phyloP scores from a whole-genome alignment of 495 filamentous ascomycete genomes.

The Bryoglossum gracile region DNA sequence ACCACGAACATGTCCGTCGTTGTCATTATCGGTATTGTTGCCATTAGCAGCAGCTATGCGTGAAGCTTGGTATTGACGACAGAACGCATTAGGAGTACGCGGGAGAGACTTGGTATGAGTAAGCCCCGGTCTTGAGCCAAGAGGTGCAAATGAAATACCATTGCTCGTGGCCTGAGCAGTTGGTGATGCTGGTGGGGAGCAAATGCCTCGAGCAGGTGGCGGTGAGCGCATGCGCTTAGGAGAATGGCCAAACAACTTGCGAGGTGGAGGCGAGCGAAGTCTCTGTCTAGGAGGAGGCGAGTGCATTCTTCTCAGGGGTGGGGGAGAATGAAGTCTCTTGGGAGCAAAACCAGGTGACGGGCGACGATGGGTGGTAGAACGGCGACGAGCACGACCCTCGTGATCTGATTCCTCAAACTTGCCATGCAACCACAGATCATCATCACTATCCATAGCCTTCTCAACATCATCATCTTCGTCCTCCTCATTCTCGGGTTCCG shows the following conservation, averaged over 20 bases:
- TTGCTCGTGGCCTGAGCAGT: slow-evolving; percentile 22
- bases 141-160: slow-evolving; percentile 44
- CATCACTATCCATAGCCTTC: slow-evolving; percentile 48
- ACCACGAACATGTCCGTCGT: slow-evolving; percentile 57
- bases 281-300: slow-evolving; percentile 39
- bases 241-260: slow-evolving; percentile 57
- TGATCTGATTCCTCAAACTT: slow-evolving; percentile 47
- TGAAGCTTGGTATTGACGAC: slow-evolving; percentile 36
- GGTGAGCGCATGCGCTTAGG: slow-evolving; percentile 66
- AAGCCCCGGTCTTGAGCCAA: slow-evolving; percentile 55
- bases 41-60: slow-evolving; percentile 20
- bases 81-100: slow-evolving; percentile 63
- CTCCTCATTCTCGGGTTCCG: slow-evolving; percentile 78
- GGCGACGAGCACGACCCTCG: slow-evolving; percentile 29
- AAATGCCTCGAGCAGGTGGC: slow-evolving; percentile 35
- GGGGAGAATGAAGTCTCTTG: slow-evolving; percentile 42
- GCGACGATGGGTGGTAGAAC: slow-evolving; percentile 34
- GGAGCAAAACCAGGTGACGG: slow-evolving; percentile 34
- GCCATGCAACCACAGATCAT: slow-evolving; percentile 49
- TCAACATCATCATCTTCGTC: slow-evolving; percentile 53
- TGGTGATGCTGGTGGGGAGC: slow-evolving; percentile 42
- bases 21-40: slow-evolving; percentile 7
- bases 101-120: slow-evolving; percentile 75
- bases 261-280: slow-evolving; percentile 45
- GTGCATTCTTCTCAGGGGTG: slow-evolving; percentile 27